Percentiles rank a stretch among this genome's conserved stretches.
Evolutionary conservation across 2,329 filamentous ascomycete genomes (phyloP).

Genomic region (Phyllachora maydis): DNA sequence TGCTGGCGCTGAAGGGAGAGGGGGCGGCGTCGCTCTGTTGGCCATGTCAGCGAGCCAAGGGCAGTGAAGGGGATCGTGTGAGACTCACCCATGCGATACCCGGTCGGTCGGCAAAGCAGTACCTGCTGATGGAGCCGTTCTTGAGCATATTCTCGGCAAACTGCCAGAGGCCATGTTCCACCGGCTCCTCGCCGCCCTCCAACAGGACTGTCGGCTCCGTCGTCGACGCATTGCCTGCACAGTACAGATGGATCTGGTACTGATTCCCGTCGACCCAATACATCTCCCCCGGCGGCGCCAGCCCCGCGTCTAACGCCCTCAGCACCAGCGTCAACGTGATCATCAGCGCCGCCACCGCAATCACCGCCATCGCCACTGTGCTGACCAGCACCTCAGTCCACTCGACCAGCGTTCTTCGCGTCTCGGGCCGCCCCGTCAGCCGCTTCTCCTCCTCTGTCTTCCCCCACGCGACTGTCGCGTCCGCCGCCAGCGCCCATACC

Average conservation of each 20-base stretch:
- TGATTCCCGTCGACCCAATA: conserved; percentile 69
- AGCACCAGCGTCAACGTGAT: conserved; percentile 65
- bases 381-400: conserved; percentile 67
- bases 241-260: conserved; percentile 75
- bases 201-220: conserved; percentile 63
- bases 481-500: conserved; percentile 58
- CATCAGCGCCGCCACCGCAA: conserved; percentile 48
- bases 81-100: conserved; percentile 54
- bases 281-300: conserved; percentile 51
- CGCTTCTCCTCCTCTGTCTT: conserved; percentile 86
- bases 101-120: conserved; percentile 90
- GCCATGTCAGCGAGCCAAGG: too few species aligned
- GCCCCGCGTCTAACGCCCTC: conserved; percentile 56
- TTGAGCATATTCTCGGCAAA: conserved; percentile 57
- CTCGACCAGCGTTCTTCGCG: conserved; percentile 59
- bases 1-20: conserved; percentile 80
- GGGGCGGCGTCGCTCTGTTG: conserved; percentile 64
- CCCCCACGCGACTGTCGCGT: conserved; percentile 73
- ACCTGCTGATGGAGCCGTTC: conserved; percentile 68
- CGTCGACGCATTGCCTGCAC: conserved; percentile 49
- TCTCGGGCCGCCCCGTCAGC: conserved; percentile 74
- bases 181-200: conserved; percentile 63
- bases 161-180: conserved; percentile 59
- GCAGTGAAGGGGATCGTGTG: too few species aligned
- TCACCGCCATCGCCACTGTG: conserved; percentile 47